Conservation (phyloP, 169 alveolate species). For the Perkinsus marinus region DNA sequence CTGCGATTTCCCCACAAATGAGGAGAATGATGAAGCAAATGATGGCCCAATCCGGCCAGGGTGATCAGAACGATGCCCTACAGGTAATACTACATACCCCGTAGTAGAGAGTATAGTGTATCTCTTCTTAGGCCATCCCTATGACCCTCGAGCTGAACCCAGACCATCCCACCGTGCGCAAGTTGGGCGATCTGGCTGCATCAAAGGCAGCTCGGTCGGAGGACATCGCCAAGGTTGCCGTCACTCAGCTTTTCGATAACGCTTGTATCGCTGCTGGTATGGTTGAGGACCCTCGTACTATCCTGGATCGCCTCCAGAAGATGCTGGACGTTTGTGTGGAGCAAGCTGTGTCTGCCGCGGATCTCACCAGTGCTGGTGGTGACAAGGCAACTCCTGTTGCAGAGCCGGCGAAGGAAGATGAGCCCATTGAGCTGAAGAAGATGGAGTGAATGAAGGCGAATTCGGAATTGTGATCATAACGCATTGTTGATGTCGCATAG, state of each 20-base stretch:
- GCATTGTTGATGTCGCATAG: too few relatives aligned
- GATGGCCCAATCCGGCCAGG: conserved; percentile 12
- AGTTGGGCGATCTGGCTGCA: not conserved
- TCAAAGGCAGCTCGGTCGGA: not conserved
- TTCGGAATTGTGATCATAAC: not conserved
- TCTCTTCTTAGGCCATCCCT: conserved; percentile 36
- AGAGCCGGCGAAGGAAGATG: not conserved
- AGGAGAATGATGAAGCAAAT: conserved; percentile 30
- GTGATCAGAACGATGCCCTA: not conserved
- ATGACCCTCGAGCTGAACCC: conserved; percentile 65
- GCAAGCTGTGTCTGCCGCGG: not conserved
- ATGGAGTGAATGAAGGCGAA: not conserved
- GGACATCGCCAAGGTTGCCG: conserved; percentile 17
- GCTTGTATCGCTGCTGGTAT: conserved; percentile 80
- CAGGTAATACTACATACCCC: not conserved
- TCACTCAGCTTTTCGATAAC: conserved; percentile 62
- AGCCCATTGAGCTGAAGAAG: not conserved
- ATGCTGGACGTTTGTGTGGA: conserved; percentile 27
- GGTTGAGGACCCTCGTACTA: conserved; percentile 71
- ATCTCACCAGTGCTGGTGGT: not conserved
- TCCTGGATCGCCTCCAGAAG: conserved; percentile 59
- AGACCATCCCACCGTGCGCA: conserved; percentile 22
- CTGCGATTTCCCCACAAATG: conserved; percentile 26
- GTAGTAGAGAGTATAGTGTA: too few relatives aligned
- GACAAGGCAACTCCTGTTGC: too few relatives aligned